phyloP scores from a whole-genome alignment of 78 protist species.

The Dictyostelium capitatum region DNA sequence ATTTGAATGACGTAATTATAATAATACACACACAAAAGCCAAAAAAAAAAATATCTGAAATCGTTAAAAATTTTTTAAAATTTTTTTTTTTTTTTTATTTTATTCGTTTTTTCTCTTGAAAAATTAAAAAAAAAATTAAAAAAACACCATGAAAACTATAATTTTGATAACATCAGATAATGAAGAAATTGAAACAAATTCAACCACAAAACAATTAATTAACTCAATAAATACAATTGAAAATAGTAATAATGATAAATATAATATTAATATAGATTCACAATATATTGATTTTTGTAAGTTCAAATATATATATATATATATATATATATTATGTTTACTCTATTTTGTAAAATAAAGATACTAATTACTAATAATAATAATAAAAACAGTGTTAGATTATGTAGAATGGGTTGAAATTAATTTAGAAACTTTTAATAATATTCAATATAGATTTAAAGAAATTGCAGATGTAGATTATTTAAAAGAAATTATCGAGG shows the following conservation, averaged over 20 bases:
- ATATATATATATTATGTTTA: too few relatives aligned
- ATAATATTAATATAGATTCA: constrained; percentile 8
- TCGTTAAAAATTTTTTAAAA: too few relatives aligned
- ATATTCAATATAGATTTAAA: constrained; percentile 16
- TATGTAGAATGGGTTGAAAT: constrained; percentile 34
- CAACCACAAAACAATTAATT: not conserved
- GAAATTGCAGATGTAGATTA: not conserved
- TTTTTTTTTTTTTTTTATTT: not conserved
- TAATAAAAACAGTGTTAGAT: not conserved
- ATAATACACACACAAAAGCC: not conserved
- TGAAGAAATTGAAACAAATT: constrained; percentile 17
- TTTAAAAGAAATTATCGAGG: not conserved
- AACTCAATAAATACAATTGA: not conserved
- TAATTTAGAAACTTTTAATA: constrained; percentile 10
- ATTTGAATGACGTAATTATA: not conserved
- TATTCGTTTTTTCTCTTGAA: not conserved
- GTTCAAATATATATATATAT: too few relatives aligned
- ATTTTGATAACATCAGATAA: not conserved
- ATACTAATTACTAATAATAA: too few relatives aligned
- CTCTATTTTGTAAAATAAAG: too few relatives aligned
- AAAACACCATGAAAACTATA: not conserved
- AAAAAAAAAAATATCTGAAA: not conserved
- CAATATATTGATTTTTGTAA: constrained; percentile 40
- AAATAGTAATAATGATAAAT: not conserved
- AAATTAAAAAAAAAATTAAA: not conserved